Base-by-base conservation (phyloP, 2,329 filamentous ascomycete species). In the Davidsoniella virescens region DNA sequence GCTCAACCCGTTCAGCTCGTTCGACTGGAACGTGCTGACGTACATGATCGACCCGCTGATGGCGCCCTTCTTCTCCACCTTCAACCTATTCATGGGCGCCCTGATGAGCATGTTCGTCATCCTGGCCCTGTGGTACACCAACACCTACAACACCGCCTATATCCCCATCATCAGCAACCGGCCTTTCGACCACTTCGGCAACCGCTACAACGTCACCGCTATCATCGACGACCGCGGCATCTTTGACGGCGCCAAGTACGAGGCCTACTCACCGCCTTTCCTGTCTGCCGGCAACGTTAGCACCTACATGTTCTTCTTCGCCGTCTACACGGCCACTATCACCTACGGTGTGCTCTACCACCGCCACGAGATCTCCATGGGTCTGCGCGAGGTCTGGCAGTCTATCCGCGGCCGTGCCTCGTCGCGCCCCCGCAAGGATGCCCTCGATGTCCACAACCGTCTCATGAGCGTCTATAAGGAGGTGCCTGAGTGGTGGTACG, bases 1-100 rank as follows among this genome's bases (percentile, higher is more conserved):
- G 10, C 50, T 70, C 17, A 68, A 68, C 52, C 64, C 64, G 1
- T 52, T 64, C 2, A 63, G 67, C 0, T 68, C 67, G 1, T 63
- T 68, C 36, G 68, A 70, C 56, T 70, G 67, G 68, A 69, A 67
- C 48, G 52, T 66, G n/a, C 44, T 62, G 17, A 55, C 56, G 3
- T 54, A 57, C 23, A 52, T 47, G 9, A 56, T 61, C 1, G 63
- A 67, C 45, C 67, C 66, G 2, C 57, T 68, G 16, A 69, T 70
- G 65, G 64, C 70, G 6, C 71, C 72, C 3, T 72, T 71, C 58
- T 73, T 77, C 62, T 74, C 73, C 25, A 80, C 78, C 41, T 66
- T 76, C 50, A 83, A 83, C 60, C 75, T 72, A 18, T 66, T 80
- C 54, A 62, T 78, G 42, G 78, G 78, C 26, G 68, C 73, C 46